A percentile compares a stretch with the other conserved stretches of the same genome.
These are phyloP conservation scores for Calonectria pseudoturangicola DNA, from an alignment of 2,329 filamentous ascomycete species.

Conservation along the genomic window DNA sequence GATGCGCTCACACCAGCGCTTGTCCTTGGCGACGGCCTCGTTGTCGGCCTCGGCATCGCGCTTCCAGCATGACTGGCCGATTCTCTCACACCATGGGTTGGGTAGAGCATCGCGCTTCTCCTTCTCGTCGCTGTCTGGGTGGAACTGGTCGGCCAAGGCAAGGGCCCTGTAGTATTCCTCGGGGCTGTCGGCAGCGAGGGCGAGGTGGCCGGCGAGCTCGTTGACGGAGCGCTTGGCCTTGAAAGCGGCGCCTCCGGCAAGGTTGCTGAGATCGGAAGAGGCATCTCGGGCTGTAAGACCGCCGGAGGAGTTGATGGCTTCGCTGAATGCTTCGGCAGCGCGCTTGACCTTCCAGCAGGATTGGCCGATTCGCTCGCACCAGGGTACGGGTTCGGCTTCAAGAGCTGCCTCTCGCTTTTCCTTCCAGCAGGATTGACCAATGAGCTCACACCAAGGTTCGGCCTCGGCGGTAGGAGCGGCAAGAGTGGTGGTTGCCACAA, in stretches of 20 bases:
- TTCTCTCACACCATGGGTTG: slow-evolving; percentile 58
- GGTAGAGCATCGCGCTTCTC: slow-evolving; percentile 51
- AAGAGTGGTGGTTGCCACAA: slow-evolving; percentile 46
- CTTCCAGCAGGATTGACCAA: slow-evolving; percentile 64
- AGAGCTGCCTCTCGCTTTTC: slow-evolving; percentile 59
- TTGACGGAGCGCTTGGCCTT: slow-evolving; percentile 62
- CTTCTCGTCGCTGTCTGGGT: slow-evolving; percentile 41
- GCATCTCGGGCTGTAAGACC: slow-evolving; percentile 53
- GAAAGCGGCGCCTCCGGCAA: slow-evolving; percentile 60
- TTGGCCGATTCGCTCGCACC: slow-evolving; percentile 63
- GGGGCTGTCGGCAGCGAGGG: slow-evolving; percentile 57
- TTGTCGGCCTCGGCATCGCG: slow-evolving; percentile 59
- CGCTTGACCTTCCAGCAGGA: slow-evolving; percentile 66
- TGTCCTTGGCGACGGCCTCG: slow-evolving; percentile 55
- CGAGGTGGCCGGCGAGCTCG: slow-evolving; percentile 62
- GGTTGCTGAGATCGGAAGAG: slow-evolving; percentile 56
- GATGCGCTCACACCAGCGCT: slow-evolving; percentile 54
- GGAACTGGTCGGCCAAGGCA: slow-evolving; percentile 53
- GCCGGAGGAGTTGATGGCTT: slow-evolving; percentile 52
- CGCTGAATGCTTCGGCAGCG: slow-evolving; percentile 61
- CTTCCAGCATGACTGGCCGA: slow-evolving; percentile 66
- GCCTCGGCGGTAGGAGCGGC: slow-evolving; percentile 48
- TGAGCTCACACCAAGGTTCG: slow-evolving; percentile 60
- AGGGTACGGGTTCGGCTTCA: slow-evolving; percentile 52
- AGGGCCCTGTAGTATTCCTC: slow-evolving; percentile 59